These are phyloP conservation scores for Cucurbita ficifolia DNA, from an alignment of 306 rosid genomes.

Conservation along the genomic window DNA sequence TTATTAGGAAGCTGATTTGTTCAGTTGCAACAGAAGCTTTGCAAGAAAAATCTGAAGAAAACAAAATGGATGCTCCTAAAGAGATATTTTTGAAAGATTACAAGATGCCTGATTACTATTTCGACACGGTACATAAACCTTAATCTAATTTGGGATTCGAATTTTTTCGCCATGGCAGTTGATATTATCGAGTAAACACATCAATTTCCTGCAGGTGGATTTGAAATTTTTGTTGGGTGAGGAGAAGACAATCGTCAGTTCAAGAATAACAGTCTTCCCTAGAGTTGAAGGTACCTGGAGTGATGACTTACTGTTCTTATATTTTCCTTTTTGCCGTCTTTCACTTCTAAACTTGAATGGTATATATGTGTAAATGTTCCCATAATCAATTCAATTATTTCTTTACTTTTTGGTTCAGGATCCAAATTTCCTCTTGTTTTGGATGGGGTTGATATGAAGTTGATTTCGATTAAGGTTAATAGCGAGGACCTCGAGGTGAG, in stretches of 20 bases:
- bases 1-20: conserved; percentile 48
- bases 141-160: conserved; percentile 10
- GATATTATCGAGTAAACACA: conserved; percentile 7
- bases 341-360: background rate
- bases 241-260: conserved; percentile 67
- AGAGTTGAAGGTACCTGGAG: conserved; percentile 26
- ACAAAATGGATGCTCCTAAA: conserved; percentile 61
- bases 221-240: conserved; percentile 71
- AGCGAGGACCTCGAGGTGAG: conserved; percentile 60
- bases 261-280: conserved; percentile 67
- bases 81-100: conserved; percentile 90
- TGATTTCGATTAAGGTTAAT: conserved; percentile 52
- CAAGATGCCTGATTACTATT: conserved; percentile 81
- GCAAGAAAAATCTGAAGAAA: conserved; percentile 48
- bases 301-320: background rate
- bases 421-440: conserved; percentile 54
- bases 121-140: conserved; percentile 42
- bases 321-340: background rate
- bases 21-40: conserved; percentile 57
- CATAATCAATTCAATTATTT: conserved; percentile 9
- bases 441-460: conserved; percentile 57
- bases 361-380: background rate
- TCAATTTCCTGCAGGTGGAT: conserved; percentile 45
- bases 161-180: background rate
- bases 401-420: conserved; percentile 25